Base-by-base conservation (phyloP, 1,284 basidiomycete species). In the Neotropicomus parvogracilis region DNA sequence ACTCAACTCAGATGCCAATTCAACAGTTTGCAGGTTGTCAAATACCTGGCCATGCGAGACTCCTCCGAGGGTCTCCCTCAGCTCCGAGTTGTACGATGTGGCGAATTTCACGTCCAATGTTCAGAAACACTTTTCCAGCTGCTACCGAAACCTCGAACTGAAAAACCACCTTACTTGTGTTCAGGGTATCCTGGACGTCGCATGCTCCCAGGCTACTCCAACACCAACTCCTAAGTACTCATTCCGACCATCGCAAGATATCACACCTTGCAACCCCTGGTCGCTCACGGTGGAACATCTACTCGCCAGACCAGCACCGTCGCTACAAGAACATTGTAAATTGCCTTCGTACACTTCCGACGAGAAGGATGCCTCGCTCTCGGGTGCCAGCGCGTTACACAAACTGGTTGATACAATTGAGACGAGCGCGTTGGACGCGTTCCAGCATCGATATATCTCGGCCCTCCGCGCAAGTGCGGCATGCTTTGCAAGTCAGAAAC, bases 371-470 rank as follows among this genome's bases (percentile, higher is more conserved):
- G 10, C 48, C 3, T 27, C 48, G 1, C 14, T 8, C 21, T 34
- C 40, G 13, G 5, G 24, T 21, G 33, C 34, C 7, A n/a, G 32
- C 1, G 10, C 41, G n/a, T 40, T 62, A 32, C 33, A 43, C 27
- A 37, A 46, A 19, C 29, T 62, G 0, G 52, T 61, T 6, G 7
- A 38, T 2, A 48, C 32, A 3, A 49, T 45, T 11, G 40, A 42
- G 10, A 34, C 20, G 3, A 46, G 42, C 4, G 35, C 53, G 10
- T 27, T 3, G 5, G 38, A 44, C 16, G 11, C 37, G n/a, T 65
- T 63, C 13, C 55, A 58, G 9, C 31, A 12, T 13, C 33, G 28
- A 16, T 63, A 42, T 9, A 31, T 20, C 31, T 33, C 40, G 1
- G 31, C 31, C 10, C 40, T 42, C 11, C 40, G 31, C n/a, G 6